Percentiles rank a stretch among this genome's conserved stretches.
These are phyloP conservation scores for Gastrolobium bilobum DNA, from an alignment of 306 rosid genomes.

Conservation along the genomic window DNA sequence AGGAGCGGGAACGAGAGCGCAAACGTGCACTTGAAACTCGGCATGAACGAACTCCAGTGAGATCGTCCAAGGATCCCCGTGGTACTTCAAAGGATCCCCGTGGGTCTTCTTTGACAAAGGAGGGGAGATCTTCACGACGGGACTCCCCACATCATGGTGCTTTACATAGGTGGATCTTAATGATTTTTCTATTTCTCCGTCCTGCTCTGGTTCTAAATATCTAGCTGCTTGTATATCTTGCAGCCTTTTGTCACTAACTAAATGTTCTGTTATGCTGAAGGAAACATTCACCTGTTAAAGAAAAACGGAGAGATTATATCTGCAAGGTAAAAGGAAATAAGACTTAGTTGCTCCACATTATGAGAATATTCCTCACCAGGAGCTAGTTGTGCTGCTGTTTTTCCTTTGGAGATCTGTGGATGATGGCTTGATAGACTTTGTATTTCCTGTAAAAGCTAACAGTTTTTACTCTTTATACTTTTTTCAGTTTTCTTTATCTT, in stretches of 20 bases:
- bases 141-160: conserved; percentile 89
- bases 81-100: conserved; percentile 79
- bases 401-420: conserved; percentile 54
- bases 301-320: conserved; percentile 98
- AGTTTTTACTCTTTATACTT: conserved; percentile 29
- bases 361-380: conserved; percentile 61
- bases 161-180: conserved; percentile 96
- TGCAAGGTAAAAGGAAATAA: conserved; percentile 93
- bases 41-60: conserved; percentile 60
- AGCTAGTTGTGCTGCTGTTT: conserved; percentile 55
- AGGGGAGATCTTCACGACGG: conserved; percentile 73
- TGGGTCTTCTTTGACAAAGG: conserved; percentile 87
- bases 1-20: conserved; percentile 91
- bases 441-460: conserved; percentile 37
- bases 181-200: conserved; percentile 75
- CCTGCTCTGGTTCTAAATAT: conserved; percentile 81
- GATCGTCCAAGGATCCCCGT: conserved; percentile 77
- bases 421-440: conserved; percentile 43
- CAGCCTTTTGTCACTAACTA: conserved; percentile 83
- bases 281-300: conserved; percentile 99
- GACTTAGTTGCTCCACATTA: conserved; percentile 66
- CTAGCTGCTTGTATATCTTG: conserved; percentile 83
- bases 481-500: background rate
- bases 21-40: conserved; percentile 72
- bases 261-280: conserved; percentile 99